Base-by-base conservation (phyloP, 257 asterid genomes). In the Lithospermum erythrorhizon region DNA sequence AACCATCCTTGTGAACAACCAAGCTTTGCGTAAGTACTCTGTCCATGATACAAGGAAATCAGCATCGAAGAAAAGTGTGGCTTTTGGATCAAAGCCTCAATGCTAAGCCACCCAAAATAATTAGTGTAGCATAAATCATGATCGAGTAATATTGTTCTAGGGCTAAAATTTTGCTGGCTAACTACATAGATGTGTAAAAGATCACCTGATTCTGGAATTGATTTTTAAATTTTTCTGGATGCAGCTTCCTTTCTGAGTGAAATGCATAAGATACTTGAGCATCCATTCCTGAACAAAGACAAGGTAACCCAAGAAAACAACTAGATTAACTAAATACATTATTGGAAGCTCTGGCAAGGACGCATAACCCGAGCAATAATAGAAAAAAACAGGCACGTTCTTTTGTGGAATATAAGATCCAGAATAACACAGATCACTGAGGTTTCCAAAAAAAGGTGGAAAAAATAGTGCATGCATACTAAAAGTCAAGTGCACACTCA, bases 241-340 rank as follows among this genome's bases (percentile, higher is more conserved):
- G 78, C 55, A 77, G 73, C 72, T 85, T 87, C 68, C 97, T 82
- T 63, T 90, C 91, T 7, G 95, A 73, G 78, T 90, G 97, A 72
- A 90, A 90, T 53, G 95, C 96, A 62, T 87, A 87, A 22, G 97
- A 90, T 59, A 85, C 96, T 73, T 90, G 96, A 6, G 96, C 97
- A 70, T 90, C 97, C 97, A 90, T 87, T 55, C 97, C 97, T 90
- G 81, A 35, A 65, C 6, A 29, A 61, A 51, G 52, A 55, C 15
- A 35, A 57, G 16, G 18, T 4, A 22, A 22, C 24, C 14, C 22
- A 59, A 60, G 63, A 52, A 37, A 72, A 32, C 41, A 48, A 23
- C 3, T 24, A 54, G 23, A 64, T 65, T 7, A 57, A 2, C 23
- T 3, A 45, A 47, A 21, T 5, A 45, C 5, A 57, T 61, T 21